Percentiles rank a stretch among this genome's conserved stretches.
These are phyloP conservation scores for Tuber brumale DNA, from an alignment of 495 filamentous ascomycete species.

Conservation along the genomic window DNA sequence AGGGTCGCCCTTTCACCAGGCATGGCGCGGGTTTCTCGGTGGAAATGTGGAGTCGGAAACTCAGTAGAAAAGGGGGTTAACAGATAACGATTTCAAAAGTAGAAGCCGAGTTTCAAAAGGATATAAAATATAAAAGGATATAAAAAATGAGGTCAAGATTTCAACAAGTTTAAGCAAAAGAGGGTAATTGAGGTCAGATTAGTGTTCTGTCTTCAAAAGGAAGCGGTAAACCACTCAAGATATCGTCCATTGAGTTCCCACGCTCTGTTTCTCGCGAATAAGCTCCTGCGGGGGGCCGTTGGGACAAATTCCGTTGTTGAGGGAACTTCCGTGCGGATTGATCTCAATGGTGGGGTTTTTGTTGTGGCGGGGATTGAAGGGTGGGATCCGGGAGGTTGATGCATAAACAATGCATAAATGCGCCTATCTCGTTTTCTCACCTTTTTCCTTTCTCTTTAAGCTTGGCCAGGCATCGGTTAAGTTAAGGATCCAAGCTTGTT, in stretches of 20 bases:
- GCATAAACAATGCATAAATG: not conserved
- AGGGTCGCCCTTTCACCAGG: conserved; percentile 5
- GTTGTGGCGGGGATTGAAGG: conserved; percentile 11
- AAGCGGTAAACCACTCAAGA: conserved; percentile 13
- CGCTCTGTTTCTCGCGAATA: conserved; percentile 1
- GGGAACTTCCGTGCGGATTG: not conserved
- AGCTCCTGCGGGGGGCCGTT: conserved; percentile 5
- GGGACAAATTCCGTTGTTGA: conserved; percentile 10
- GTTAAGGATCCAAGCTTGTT: not conserved
- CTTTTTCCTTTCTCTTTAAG: not conserved
- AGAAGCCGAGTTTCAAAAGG: not conserved
- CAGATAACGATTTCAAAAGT: not conserved
- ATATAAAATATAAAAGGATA: not conserved
- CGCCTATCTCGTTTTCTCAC: not conserved
- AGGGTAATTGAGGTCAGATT: conserved; percentile 10
- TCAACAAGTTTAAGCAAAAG: conserved; percentile 2
- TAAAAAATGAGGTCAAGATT: not conserved
- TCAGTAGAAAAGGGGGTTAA: not conserved
- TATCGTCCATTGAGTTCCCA: conserved; percentile 18
- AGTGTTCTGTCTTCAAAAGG: conserved; percentile 13
- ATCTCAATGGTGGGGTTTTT: conserved; percentile 16
- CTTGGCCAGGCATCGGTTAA: not conserved
- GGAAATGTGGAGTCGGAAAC: not conserved
- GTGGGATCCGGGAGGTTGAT: not conserved
- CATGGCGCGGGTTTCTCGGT: not conserved